Evolutionary conservation across 2,329 filamentous ascomycete species (phyloP).

Genomic region (Arthrobotrys iridis): DNA sequence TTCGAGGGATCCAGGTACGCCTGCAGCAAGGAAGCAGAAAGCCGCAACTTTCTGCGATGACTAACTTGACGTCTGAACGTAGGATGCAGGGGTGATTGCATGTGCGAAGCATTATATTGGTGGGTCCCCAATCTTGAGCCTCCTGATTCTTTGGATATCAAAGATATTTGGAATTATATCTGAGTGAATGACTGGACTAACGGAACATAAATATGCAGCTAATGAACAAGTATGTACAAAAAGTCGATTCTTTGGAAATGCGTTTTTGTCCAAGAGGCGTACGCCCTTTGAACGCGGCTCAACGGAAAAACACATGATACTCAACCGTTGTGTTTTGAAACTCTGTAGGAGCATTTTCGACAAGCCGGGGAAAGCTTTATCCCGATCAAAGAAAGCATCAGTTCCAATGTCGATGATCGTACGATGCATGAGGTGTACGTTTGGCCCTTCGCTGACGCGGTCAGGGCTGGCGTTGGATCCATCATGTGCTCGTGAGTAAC

Average conservation of each 20-base stretch:
- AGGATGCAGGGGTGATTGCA: constrained; percentile 66
- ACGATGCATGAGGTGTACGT: constrained; percentile 79
- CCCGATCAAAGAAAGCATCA: constrained; percentile 66
- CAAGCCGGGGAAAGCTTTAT: constrained; percentile 33
- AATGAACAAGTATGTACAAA: constrained; percentile 53
- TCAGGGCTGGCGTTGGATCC: constrained; percentile 72
- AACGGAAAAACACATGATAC: constrained; percentile 14
- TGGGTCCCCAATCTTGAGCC: constrained; percentile 51
- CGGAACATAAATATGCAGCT: constrained; percentile 47
- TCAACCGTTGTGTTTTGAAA: constrained; percentile 59
- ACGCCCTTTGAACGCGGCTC: constrained; percentile 5
- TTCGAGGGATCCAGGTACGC: constrained; percentile 59
- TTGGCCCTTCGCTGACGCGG: constrained; percentile 80
- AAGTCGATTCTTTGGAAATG: constrained; percentile 43
- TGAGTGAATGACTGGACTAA: constrained; percentile 35
- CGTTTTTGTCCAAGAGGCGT: constrained; percentile 44
- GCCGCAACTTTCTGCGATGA: constrained; percentile 34
- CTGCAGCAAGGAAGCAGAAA: constrained; percentile 20
- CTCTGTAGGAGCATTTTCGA: constrained; percentile 52
- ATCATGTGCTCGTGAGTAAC: constrained; percentile 67
- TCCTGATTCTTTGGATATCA: constrained; percentile 12
- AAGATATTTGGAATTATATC: constrained; percentile 47
- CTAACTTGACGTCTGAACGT: constrained; percentile 61
- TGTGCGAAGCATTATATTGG: constrained; percentile 70
- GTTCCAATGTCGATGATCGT: constrained; percentile 75